Evolutionary conservation across 108 stramenopile species (phyloP), one percentile per base, ranked within the genome.

Genomic region (Mediolabrus comicus): DNA sequence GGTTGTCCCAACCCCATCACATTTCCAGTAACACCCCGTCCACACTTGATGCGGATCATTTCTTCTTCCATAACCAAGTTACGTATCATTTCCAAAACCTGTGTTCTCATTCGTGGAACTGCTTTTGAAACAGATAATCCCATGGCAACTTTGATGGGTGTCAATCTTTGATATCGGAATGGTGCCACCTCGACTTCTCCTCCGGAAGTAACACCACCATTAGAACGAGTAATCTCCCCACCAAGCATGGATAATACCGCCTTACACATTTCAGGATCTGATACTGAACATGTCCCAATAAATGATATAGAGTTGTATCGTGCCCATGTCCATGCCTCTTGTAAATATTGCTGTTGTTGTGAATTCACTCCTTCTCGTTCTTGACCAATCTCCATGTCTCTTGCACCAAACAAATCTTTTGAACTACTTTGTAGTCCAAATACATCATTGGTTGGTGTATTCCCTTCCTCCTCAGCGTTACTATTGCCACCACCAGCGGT

Each of bases 61-160:
- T 79, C 74, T 53, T 79, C 82, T 35, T 83, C 82, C 53, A 83
- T 8, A 5, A 75, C 36, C 53, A 83, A 65, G 56, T 83, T 74
- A 6, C 73, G 29, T 0, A 83, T 25, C 49, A 62, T 67, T 32
- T 61, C 69, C 62, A 79, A 53, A 19, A 58, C 56, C 33, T 53
- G 26, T 4, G 22, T 25, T 35, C 77, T 25, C 58, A 75, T 79
- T 3, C 82, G 62, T n/a, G 82, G 82, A 6, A 83, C 71, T 10
- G 82, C 62, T 13, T 68, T 49, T 35, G 82, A 73, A 73, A 75
- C 65, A 26, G 78, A 67, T 22, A 83, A 24, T 22, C 77, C 78
- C 75, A 79, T 65, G 33, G 71, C 75, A 16, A 79, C 56, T 63
- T 57, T 62, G 62, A 79, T 69, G 56, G 78, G 82, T 17, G 78